Percentiles rank a stretch among this genome's conserved stretches.
These are phyloP conservation scores for Myxozyma sirexii DNA, from an alignment of 805 yeast species.

Conservation along the genomic window DNA sequence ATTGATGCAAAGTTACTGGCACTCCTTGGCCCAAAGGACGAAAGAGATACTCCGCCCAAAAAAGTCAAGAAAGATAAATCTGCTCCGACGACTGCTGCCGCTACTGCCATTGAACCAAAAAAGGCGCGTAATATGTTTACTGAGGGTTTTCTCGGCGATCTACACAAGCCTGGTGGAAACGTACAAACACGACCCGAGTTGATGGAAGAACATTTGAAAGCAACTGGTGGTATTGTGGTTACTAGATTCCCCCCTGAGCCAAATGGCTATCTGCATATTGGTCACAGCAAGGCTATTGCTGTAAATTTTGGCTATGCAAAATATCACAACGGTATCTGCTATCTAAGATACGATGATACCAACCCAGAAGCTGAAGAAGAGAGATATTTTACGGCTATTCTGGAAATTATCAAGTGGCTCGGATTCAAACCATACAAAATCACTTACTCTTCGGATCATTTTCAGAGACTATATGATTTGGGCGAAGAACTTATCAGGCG, in stretches of 20 bases:
- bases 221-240: constrained; percentile 78
- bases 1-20: constrained; percentile 76
- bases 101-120: constrained; percentile 49
- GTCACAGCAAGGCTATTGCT: constrained; percentile 97
- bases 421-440: constrained; percentile 93
- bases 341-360: constrained; percentile 93
- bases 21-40: constrained; percentile 92
- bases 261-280: constrained; percentile 95
- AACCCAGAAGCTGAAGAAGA: constrained; percentile 99
- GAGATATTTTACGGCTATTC: constrained; percentile 79
- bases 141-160: constrained; percentile 93
- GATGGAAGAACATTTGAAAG: constrained; percentile 75
- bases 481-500: constrained; percentile 77
- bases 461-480: constrained; percentile 81
- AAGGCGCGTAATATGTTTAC: constrained; percentile 62
- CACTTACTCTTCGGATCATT: constrained; percentile 95
- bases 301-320: constrained; percentile 98
- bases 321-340: constrained; percentile 81
- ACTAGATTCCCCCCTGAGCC: constrained; percentile 99
- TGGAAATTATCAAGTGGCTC: constrained; percentile 86
- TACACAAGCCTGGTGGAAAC: constrained; percentile 94
- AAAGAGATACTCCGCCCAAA: constrained; percentile 80
- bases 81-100: constrained; percentile 25
- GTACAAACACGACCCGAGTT: constrained; percentile 87
- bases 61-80: constrained; percentile 48